These are phyloP conservation scores for Phyllosticta citribraziliensis DNA, from an alignment of 2,329 filamentous ascomycete genomes.

Conservation along the genomic window DNA sequence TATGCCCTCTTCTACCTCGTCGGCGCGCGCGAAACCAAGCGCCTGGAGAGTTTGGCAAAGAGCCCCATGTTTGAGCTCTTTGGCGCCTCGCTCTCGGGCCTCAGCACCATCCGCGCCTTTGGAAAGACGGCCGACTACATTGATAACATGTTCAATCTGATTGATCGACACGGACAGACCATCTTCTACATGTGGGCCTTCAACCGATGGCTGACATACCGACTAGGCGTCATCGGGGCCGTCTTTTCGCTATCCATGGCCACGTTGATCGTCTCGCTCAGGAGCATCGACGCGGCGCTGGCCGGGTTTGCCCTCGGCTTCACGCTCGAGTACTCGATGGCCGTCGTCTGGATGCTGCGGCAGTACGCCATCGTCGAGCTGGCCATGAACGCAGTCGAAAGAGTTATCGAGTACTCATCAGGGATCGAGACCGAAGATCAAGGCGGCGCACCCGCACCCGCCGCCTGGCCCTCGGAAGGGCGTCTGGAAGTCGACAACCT, in stretches of 20 bases:
- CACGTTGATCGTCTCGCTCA: conserved; percentile 51
- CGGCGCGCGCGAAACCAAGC: conserved; percentile 65
- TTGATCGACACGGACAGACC: conserved; percentile 58
- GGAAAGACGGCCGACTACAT: conserved; percentile 58
- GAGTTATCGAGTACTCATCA: conserved; percentile 63
- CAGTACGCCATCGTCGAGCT: conserved; percentile 62
- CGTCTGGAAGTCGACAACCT: conserved; percentile 63
- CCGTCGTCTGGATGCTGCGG: conserved; percentile 55
- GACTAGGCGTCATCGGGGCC: conserved; percentile 60
- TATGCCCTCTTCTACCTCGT: conserved; percentile 54
- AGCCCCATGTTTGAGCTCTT: conserved; percentile 76
- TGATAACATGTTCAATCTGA: conserved; percentile 50
- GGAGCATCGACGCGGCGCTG: conserved; percentile 55
- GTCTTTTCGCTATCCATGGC: conserved; percentile 58
- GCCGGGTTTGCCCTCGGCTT: conserved; percentile 70
- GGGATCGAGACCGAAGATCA: conserved; percentile 48
- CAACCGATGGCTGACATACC: conserved; percentile 67
- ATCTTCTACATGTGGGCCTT: conserved; percentile 62
- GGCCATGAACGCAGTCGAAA: conserved; percentile 66
- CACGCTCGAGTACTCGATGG: conserved; percentile 56
- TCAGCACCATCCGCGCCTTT: conserved; percentile 67
- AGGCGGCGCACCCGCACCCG: conserved; percentile 48
- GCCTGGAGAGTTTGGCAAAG: conserved; percentile 67
- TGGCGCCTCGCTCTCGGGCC: conserved; percentile 59
- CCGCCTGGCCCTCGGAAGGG: conserved; percentile 67